phyloP scores from a whole-genome alignment of 1,284 basidiomycete species.

The Cryptococcus hybrid region DNA sequence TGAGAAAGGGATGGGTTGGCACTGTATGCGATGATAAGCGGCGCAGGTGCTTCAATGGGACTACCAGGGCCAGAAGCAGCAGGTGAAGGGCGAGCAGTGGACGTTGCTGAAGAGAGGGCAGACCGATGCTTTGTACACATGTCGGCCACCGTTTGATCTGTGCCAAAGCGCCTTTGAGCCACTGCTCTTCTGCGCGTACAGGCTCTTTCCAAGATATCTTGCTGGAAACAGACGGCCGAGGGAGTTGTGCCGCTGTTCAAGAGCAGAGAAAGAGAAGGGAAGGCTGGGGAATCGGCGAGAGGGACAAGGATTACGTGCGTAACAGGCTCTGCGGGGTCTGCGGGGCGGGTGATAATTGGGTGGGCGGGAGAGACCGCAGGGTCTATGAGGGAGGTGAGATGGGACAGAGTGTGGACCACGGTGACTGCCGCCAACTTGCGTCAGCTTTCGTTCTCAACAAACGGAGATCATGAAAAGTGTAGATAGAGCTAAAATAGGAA shows the following conservation, averaged over 20 bases:
- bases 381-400: slow-evolving; percentile 33
- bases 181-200: slow-evolving; percentile 41
- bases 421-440: slow-evolving; percentile 22
- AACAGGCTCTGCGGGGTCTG: slow-evolving; percentile 10
- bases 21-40: slow-evolving; percentile 45
- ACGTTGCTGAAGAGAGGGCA: background rate
- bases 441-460: background rate
- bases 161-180: slow-evolving; percentile 38
- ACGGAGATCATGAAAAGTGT: background rate
- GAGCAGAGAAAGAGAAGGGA: slow-evolving; percentile 46
- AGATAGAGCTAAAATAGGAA: background rate
- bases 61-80: background rate
- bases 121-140: slow-evolving; percentile 15
- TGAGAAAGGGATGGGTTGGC: slow-evolving; percentile 39
- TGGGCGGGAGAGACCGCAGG: slow-evolving; percentile 8
- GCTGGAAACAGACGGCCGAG: slow-evolving; percentile 49
- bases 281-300: slow-evolving; percentile 41
- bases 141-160: slow-evolving; percentile 30
- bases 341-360: slow-evolving; percentile 10
- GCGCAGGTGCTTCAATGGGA: background rate
- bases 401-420: slow-evolving; percentile 34
- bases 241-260: slow-evolving; percentile 45
- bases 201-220: slow-evolving; percentile 48
- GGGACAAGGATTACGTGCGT: slow-evolving; percentile 46
- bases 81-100: background rate